Percentiles rank a stretch among this genome's conserved stretches.
phyloP scores from a whole-genome alignment of 139 green algal species.

The Asterochloris erici region DNA sequence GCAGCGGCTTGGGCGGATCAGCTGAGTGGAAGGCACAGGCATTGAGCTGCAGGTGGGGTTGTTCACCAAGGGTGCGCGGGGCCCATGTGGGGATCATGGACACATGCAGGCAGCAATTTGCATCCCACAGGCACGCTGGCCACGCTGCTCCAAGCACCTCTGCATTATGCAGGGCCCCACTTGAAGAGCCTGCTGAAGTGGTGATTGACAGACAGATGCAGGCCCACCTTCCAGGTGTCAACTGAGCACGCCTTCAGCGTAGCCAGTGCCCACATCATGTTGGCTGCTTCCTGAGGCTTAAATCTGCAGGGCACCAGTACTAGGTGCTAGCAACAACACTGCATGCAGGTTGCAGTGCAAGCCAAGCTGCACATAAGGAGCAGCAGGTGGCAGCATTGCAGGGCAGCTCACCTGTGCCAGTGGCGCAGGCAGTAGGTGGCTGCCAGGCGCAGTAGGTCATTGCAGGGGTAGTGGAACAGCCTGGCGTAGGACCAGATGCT shows the following conservation, averaged over 20 bases:
- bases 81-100: too few species aligned
- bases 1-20: too few species aligned
- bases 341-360: background rate
- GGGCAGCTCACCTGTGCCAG: conserved; percentile 22
- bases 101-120: too few species aligned
- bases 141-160: too few species aligned
- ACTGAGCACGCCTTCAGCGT: conserved; percentile 28
- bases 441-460: conserved; percentile 21
- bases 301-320: conserved; percentile 4
- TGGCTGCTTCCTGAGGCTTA: conserved; percentile 36
- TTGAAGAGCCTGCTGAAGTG: background rate
- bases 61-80: too few species aligned
- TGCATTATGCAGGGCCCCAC: too few species aligned
- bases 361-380: background rate
- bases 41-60: too few species aligned
- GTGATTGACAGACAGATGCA: background rate
- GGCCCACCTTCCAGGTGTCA: conserved; percentile 14
- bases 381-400: background rate
- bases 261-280: conserved; percentile 39
- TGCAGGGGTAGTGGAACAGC: conserved; percentile 32
- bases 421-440: conserved; percentile 24
- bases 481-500: conserved; percentile 46
- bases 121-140: too few species aligned
- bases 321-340: background rate
- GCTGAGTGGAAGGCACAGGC: too few species aligned